Percentiles rank a stretch among this genome's conserved stretches.
Evolutionary conservation across 306 rosid species (phyloP).

Genomic region (Begonia peltatifolia): DNA sequence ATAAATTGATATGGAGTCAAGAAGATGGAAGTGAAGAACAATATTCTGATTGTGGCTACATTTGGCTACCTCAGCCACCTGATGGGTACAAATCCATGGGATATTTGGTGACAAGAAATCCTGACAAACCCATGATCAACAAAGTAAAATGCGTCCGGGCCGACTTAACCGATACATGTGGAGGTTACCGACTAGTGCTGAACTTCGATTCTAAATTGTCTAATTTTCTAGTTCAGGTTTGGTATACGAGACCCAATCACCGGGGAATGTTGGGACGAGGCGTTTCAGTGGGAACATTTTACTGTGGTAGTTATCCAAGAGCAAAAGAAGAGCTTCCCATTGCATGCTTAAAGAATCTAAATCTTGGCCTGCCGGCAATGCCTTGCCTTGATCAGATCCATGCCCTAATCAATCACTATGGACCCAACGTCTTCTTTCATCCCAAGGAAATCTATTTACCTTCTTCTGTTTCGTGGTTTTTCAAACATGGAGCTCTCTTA

Average conservation of each 20-base stretch:
- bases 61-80: slow-evolving; percentile 80
- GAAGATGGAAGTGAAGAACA: slow-evolving; percentile 30
- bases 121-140: slow-evolving; percentile 53
- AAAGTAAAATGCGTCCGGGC: slow-evolving; percentile 62
- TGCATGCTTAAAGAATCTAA: slow-evolving; percentile 72
- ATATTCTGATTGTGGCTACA: slow-evolving; percentile 30
- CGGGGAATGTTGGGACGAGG: slow-evolving; percentile 65
- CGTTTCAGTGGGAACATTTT: slow-evolving; percentile 59
- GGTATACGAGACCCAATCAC: slow-evolving; percentile 42
- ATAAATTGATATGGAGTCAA: slow-evolving; percentile 43
- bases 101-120: slow-evolving; percentile 44
- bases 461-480: slow-evolving; percentile 89
- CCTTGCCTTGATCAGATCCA: slow-evolving; percentile 59
- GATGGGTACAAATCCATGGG: slow-evolving; percentile 71
- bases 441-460: slow-evolving; percentile 77
- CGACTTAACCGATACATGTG: slow-evolving; percentile 58
- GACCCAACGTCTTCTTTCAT: slow-evolving; percentile 79
- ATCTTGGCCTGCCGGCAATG: slow-evolving; percentile 38
- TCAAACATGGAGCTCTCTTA: slow-evolving; percentile 47
- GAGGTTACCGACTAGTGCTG: slow-evolving; percentile 34
- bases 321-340: slow-evolving; percentile 38
- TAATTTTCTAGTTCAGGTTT: slow-evolving; percentile 36
- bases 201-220: slow-evolving; percentile 17
- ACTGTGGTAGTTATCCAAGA: slow-evolving; percentile 28
- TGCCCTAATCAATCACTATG: slow-evolving; percentile 71